These are phyloP conservation scores for Didymella pinodella DNA, from an alignment of 2,329 filamentous ascomycete species.

Conservation along the genomic window DNA sequence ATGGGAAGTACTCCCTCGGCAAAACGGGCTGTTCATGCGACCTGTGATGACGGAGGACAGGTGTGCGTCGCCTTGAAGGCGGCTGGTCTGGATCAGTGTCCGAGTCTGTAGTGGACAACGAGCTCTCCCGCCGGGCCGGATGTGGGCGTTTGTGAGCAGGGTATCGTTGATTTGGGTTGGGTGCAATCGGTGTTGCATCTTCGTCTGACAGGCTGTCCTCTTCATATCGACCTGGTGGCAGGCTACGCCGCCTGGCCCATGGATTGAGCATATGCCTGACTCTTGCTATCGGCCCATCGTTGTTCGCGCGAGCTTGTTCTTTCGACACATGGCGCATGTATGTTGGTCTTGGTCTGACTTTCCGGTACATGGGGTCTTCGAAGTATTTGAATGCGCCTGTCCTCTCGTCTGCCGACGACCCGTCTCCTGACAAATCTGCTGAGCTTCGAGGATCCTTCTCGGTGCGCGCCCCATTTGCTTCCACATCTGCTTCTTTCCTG, in stretches of 20 bases:
- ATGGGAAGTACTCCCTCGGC: conserved; percentile 51
- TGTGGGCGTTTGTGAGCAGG: conserved; percentile 43
- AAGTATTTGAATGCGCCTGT: conserved; percentile 58
- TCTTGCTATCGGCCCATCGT: conserved; percentile 43
- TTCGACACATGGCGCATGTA: conserved; percentile 53
- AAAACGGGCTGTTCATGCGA: conserved; percentile 54
- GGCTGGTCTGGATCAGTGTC: conserved; percentile 44
- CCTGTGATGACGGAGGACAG: conserved; percentile 50
- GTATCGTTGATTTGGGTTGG: conserved; percentile 32
- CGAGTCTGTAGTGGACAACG: conserved; percentile 44
- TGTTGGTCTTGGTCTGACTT: conserved; percentile 53
- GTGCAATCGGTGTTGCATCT: conserved; percentile 41
- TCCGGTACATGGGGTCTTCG: conserved; percentile 59
- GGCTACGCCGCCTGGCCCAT: conserved; percentile 38
- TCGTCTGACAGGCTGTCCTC: conserved; percentile 43
- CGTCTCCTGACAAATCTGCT: conserved; percentile 47
- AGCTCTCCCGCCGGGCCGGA: conserved; percentile 44
- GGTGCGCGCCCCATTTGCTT: conserved; percentile 33
- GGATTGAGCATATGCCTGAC: conserved; percentile 50
- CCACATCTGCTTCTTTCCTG: conserved; percentile 65
- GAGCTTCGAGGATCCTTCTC: conserved; percentile 44
- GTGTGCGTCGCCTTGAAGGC: conserved; percentile 36
- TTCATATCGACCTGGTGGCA: conserved; percentile 37
- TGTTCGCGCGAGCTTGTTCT: conserved; percentile 35
- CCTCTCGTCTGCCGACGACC: conserved; percentile 52